phyloP scores from a whole-genome alignment of 805 yeast genomes.

The Lachancea fermentati region DNA sequence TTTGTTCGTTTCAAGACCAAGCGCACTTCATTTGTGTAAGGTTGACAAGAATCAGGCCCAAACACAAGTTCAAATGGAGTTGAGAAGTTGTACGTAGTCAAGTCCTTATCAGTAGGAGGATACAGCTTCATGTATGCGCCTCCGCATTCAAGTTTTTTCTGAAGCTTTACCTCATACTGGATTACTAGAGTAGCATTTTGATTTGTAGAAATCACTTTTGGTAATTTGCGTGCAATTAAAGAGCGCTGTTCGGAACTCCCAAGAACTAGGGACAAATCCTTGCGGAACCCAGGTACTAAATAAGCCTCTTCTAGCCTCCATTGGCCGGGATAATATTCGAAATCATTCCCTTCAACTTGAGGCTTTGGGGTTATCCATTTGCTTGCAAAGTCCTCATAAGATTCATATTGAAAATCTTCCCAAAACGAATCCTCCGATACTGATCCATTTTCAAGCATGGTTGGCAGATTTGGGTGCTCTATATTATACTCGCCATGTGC shows the following conservation, averaged over 20 bases:
- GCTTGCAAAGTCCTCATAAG: conserved; percentile 33
- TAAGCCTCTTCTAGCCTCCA: conserved; percentile 63
- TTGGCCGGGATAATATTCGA: conserved; percentile 46
- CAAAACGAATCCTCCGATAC: conserved; percentile 46
- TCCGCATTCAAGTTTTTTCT: conserved; percentile 74
- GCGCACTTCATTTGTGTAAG: conserved; percentile 66
- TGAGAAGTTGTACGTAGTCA: conserved; percentile 36
- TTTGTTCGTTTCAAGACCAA: conserved; percentile 60
- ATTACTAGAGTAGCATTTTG: conserved; percentile 63
- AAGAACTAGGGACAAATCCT: conserved; percentile 73
- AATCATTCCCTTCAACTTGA: no score
- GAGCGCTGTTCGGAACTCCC: conserved; percentile 74
- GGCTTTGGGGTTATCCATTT: conserved; percentile 58
- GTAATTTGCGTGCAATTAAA: conserved; percentile 66
- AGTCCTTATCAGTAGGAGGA: conserved; percentile 35
- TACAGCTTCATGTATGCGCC: conserved; percentile 85
- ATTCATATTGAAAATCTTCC: conserved; percentile 53
- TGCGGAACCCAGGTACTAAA: conserved; percentile 51
- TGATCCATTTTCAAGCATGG: conserved; percentile 33
- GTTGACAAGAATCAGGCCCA: conserved; percentile 91
- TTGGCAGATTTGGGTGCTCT: conserved; percentile 31
- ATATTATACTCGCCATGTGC: conserved; percentile 5
- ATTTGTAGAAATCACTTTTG: conserved; percentile 48
- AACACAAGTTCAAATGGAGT: conserved; percentile 81
- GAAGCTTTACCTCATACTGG: conserved; percentile 86